These are phyloP conservation scores for Desmodesmus armatus DNA, from an alignment of 139 green algal species.

Conservation along the genomic window DNA sequence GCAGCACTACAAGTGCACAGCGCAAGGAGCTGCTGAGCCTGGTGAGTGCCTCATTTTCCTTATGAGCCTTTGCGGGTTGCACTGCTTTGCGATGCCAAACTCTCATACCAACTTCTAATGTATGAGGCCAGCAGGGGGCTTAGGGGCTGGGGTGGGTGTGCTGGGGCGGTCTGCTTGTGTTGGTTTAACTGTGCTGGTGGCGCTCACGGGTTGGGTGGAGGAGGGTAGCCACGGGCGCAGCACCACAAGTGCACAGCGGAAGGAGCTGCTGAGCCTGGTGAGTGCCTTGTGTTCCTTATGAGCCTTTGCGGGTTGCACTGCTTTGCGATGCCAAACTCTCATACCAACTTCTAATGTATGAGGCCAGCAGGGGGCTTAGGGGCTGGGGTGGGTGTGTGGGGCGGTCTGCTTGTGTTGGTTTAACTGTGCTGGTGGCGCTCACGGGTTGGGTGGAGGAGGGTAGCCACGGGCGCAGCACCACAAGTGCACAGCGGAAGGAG, in stretches of 20 bases:
- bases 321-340: too few relatives aligned
- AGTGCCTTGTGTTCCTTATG: not conserved
- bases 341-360: too few relatives aligned
- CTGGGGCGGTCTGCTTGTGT: not conserved
- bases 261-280: constrained; percentile 1
- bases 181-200: not conserved
- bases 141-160: not conserved
- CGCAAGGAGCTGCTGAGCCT: not conserved
- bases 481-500: not conserved
- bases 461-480: not conserved
- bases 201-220: constrained; percentile 17
- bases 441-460: constrained; percentile 6
- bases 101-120: too few relatives aligned
- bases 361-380: not conserved
- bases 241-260: not conserved
- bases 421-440: not conserved
- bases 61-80: too few relatives aligned
- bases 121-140: not conserved
- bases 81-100: too few relatives aligned
- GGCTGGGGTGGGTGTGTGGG: not conserved
- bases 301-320: too few relatives aligned
- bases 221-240: not conserved
- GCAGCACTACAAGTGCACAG: not conserved
- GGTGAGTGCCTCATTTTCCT: not conserved
- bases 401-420: not conserved